These are phyloP conservation scores for Solanum hybrid DNA, from an alignment of 305 asterid genomes.

Conservation along the genomic window DNA sequence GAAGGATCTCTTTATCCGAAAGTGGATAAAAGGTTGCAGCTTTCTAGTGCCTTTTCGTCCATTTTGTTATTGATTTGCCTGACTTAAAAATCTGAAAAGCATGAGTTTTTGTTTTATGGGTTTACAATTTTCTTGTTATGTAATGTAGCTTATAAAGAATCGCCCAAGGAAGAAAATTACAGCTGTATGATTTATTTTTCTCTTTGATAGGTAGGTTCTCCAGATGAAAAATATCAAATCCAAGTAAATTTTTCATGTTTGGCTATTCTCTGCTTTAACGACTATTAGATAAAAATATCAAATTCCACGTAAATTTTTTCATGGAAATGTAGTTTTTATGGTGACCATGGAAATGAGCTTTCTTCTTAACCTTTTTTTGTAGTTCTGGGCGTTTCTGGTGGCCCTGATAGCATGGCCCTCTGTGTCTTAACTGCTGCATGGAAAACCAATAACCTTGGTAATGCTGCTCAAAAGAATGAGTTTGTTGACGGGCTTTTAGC, in stretches of 20 bases:
- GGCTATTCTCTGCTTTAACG: not conserved
- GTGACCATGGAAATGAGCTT: not conserved
- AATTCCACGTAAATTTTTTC: not conserved
- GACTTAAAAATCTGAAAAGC: not conserved
- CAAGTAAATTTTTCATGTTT: not conserved
- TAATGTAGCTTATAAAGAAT: not conserved
- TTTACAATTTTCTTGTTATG: not conserved
- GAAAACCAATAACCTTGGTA: slow-evolving; percentile 41
- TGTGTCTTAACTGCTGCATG: slow-evolving; percentile 73
- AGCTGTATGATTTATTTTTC: not conserved
- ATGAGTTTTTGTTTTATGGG: not conserved
- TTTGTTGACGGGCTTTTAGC: slow-evolving; percentile 64
- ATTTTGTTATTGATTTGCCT: not conserved
- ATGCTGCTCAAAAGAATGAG: slow-evolving; percentile 25
- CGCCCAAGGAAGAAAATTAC: not conserved
- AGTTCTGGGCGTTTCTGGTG: slow-evolving; percentile 97
- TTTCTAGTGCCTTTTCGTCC: not conserved
- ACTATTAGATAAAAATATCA: not conserved
- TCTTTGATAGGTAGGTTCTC: not conserved
- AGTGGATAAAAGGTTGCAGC: not conserved
- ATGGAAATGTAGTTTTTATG: not conserved
- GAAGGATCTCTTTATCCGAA: not conserved
- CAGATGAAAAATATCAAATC: not conserved
- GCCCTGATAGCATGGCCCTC: slow-evolving; percentile 94
- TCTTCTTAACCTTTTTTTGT: slow-evolving; percentile 8